phyloP scores from a whole-genome alignment of 2,329 filamentous ascomycete genomes.

The Penicillium brasilianum region DNA sequence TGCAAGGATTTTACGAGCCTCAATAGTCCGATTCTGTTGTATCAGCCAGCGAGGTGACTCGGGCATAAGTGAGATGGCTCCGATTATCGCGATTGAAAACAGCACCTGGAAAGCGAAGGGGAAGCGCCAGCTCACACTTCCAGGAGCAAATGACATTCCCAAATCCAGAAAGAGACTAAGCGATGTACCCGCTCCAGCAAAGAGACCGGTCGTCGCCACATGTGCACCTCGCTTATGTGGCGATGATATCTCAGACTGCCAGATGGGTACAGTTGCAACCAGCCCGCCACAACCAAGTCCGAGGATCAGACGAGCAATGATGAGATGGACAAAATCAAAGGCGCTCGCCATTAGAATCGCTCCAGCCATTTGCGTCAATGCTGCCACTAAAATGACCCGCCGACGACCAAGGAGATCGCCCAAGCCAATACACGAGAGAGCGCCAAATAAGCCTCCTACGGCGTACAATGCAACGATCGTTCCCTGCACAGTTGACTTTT shows the following conservation, averaged over 20 bases:
- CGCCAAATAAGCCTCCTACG: slow-evolving; percentile 20
- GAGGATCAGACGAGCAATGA: slow-evolving; percentile 19
- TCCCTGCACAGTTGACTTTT: slow-evolving; percentile 18
- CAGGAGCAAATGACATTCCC: slow-evolving; percentile 20
- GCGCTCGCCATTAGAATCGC: slow-evolving; percentile 21
- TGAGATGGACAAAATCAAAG: slow-evolving; percentile 17
- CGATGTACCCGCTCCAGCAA: slow-evolving; percentile 11
- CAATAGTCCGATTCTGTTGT: slow-evolving; percentile 4
- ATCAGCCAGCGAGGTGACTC: slow-evolving; percentile 28
- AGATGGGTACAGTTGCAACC: slow-evolving; percentile 22
- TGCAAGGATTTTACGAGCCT: slow-evolving; percentile 19
- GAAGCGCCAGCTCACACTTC: slow-evolving; percentile 22
- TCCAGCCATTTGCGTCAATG: slow-evolving; percentile 18
- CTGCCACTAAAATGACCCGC: slow-evolving; percentile 16
- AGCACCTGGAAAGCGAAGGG: slow-evolving; percentile 21
- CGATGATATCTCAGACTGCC: slow-evolving; percentile 24
- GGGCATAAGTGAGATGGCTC: slow-evolving; percentile 16
- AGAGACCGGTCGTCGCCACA: slow-evolving; percentile 17
- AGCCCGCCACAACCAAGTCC: slow-evolving; percentile 20
- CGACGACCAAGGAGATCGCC: slow-evolving; percentile 23
- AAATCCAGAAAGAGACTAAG: slow-evolving; percentile 22
- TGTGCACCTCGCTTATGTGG: slow-evolving; percentile 20
- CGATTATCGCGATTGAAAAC: slow-evolving; percentile 14
- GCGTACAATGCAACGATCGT: slow-evolving; percentile 24
- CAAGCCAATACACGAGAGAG: slow-evolving; percentile 20